Percentiles rank a stretch among this genome's conserved stretches.
These are phyloP conservation scores for Dissophora globulifera DNA, from an alignment of 192 early-diverging fungal genomes.

Conservation along the genomic window DNA sequence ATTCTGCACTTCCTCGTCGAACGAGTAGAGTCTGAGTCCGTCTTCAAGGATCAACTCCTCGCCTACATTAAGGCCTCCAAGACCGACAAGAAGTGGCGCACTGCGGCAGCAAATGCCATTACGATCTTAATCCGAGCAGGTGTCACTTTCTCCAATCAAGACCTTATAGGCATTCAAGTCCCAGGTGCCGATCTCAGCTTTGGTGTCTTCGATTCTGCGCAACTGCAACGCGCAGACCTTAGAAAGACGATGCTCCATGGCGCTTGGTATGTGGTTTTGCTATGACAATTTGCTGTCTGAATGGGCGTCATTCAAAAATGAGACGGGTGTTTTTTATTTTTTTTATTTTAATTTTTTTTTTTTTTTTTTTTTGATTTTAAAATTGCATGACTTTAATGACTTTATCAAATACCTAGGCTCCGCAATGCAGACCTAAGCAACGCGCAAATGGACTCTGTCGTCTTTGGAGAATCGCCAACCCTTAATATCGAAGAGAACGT, in stretches of 20 bases:
- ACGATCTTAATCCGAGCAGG: constrained; percentile 21
- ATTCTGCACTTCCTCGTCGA: constrained; percentile 13
- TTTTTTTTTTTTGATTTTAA: no score
- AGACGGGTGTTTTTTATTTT: not conserved
- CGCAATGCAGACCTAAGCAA: not conserved
- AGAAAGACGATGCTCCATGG: not conserved
- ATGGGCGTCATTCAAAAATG: not conserved
- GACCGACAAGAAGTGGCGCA: constrained; percentile 5
- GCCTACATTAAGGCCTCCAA: constrained; percentile 10
- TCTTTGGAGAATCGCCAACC: not conserved
- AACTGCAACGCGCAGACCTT: constrained; percentile 1
- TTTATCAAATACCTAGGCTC: not conserved
- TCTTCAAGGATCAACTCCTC: constrained; percentile 6
- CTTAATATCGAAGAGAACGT: not conserved
- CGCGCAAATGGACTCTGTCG: not conserved
- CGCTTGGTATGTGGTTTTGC: not conserved
- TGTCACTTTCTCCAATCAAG: not conserved
- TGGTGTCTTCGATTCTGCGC: constrained; percentile 3
- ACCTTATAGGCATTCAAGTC: not conserved
- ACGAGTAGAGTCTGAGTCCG: not conserved
- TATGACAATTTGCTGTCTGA: not conserved
- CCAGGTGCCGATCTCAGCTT: constrained; percentile 3
- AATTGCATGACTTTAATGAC: no score
- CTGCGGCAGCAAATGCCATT: constrained; percentile 24
- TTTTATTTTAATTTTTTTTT: not conserved